Conservation (phyloP, 2,329 filamentous ascomycete genomes). For the Torrubiella hemipterigena region DNA sequence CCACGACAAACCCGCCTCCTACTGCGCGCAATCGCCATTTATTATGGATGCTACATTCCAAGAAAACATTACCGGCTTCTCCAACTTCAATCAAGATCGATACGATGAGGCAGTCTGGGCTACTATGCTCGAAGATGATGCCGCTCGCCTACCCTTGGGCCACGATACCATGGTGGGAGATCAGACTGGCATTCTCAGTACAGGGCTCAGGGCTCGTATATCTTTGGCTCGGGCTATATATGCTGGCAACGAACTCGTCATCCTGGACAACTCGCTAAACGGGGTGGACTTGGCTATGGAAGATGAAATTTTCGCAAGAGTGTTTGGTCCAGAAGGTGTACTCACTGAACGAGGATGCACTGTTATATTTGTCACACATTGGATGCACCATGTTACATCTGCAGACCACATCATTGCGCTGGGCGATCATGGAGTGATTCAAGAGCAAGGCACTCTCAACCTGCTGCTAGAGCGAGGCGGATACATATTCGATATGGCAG, state of each 20-base stretch:
- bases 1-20: too few relatives aligned
- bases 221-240: constrained; percentile 10
- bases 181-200: constrained; percentile 18
- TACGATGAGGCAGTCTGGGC: constrained; percentile 12
- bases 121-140: constrained; percentile 10
- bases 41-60: constrained; percentile 11
- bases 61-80: constrained; percentile 12
- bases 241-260: constrained; percentile 8
- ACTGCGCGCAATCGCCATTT: constrained; percentile 14
- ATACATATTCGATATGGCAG: too few relatives aligned
- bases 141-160: constrained; percentile 12
- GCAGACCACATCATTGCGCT: not conserved
- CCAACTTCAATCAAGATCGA: constrained; percentile 7
- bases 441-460: too few relatives aligned
- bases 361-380: constrained; percentile 1
- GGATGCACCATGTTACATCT: not conserved
- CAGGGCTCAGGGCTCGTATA: constrained; percentile 16
- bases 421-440: not conserved
- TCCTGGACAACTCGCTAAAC: constrained; percentile 18
- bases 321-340: constrained; percentile 18
- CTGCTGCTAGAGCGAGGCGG: too few relatives aligned
- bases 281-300: constrained; percentile 21
- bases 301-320: constrained; percentile 19
- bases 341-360: constrained; percentile 5
- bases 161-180: constrained; percentile 17